phyloP scores from a whole-genome alignment of 345 rosid genomes.

The Eucalyptus erythrocorys region DNA sequence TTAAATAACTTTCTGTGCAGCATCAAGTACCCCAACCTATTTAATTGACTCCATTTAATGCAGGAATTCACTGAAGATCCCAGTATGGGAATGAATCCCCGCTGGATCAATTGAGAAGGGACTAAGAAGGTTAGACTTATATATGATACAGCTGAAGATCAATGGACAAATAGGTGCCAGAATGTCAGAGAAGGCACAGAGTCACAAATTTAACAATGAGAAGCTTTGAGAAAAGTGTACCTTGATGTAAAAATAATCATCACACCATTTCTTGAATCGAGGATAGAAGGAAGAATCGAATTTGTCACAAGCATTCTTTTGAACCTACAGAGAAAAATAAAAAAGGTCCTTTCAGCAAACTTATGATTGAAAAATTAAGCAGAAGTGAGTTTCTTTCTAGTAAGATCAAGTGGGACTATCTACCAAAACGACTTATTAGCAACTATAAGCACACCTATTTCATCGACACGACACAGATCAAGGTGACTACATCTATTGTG shows the following conservation, averaged over 20 bases:
- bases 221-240: conserved; percentile 11
- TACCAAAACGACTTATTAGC: neutral
- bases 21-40: neutral
- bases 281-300: conserved; percentile 84
- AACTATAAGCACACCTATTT: neutral
- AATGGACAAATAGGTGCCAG: neutral
- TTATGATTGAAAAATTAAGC: neutral
- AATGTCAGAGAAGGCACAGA: neutral
- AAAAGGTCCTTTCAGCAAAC: neutral
- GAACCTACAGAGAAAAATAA: conserved; percentile 32
- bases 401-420: neutral
- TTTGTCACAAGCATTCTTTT: conserved; percentile 79
- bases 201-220: neutral
- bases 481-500: neutral
- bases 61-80: neutral
- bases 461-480: neutral
- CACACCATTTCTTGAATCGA: conserved; percentile 96
- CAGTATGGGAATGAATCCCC: neutral
- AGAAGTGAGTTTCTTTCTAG: neutral
- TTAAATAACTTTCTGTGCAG: neutral
- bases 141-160: neutral
- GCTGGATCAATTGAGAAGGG: neutral
- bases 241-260: conserved; percentile 88
- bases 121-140: neutral
- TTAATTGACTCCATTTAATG: neutral